These are phyloP conservation scores for Zymoseptoria tritici DNA, from an alignment of 2,329 filamentous ascomycete species.

Conservation along the genomic window DNA sequence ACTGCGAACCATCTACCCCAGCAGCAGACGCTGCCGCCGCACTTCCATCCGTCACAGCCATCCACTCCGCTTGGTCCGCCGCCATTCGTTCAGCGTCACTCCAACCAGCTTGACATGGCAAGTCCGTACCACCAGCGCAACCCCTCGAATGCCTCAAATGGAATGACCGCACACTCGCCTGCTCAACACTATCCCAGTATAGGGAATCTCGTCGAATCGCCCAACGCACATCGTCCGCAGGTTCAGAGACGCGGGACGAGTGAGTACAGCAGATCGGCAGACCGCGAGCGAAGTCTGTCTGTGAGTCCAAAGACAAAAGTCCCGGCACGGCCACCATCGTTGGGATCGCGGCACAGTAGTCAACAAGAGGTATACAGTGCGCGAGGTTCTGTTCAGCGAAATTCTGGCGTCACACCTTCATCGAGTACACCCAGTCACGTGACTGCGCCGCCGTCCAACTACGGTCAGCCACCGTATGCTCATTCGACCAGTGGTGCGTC, in stretches of 20 bases:
- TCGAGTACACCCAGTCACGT: constrained; percentile 20
- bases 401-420: constrained; percentile 12
- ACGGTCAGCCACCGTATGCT: constrained; percentile 12
- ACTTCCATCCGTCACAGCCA: constrained; percentile 34
- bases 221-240: constrained; percentile 20
- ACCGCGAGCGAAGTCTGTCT: constrained; percentile 64
- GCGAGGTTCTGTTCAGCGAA: constrained; percentile 21
- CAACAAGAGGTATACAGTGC: constrained; percentile 24
- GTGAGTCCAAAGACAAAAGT: constrained; percentile 66
- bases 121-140: constrained; percentile 29
- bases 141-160: constrained; percentile 27
- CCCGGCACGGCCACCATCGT: constrained; percentile 23
- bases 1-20: constrained; percentile 16
- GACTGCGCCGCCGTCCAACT: constrained; percentile 10
- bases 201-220: constrained; percentile 38
- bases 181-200: constrained; percentile 23
- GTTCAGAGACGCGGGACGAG: constrained; percentile 20
- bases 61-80: constrained; percentile 44
- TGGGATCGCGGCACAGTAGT: constrained; percentile 27
- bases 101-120: constrained; percentile 19
- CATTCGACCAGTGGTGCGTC: constrained; percentile 15
- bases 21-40: constrained; percentile 16
- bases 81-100: constrained; percentile 22
- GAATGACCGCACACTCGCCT: constrained; percentile 22
- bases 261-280: constrained; percentile 46